A percentile compares a stretch with the other conserved stretches of the same genome.
These are phyloP conservation scores for Trichophyton schoenleinii DNA, from an alignment of 2,329 filamentous ascomycete species.

Conservation along the genomic window DNA sequence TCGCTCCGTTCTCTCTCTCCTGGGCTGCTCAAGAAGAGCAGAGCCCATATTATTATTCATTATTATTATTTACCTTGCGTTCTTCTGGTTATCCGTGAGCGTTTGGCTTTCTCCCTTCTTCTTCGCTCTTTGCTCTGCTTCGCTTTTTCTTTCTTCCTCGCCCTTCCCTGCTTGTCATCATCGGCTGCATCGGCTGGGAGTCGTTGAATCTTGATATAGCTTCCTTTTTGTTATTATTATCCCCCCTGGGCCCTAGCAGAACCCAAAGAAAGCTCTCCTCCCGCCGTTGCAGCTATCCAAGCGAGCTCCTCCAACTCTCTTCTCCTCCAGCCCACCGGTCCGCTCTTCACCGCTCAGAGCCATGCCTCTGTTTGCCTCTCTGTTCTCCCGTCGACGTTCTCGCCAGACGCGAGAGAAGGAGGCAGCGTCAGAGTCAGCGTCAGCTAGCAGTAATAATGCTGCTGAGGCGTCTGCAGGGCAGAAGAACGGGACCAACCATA, in stretches of 20 bases:
- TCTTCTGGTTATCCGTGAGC: background rate
- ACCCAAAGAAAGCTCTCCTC: background rate
- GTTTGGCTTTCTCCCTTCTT: background rate
- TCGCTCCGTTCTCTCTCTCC: background rate
- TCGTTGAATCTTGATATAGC: background rate
- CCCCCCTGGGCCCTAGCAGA: background rate
- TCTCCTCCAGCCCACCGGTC: background rate
- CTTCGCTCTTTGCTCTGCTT: background rate
- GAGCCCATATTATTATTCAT: background rate
- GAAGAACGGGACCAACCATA: background rate
- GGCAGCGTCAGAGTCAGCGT: too few relatives aligned
- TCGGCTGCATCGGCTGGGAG: background rate
- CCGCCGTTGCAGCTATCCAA: background rate
- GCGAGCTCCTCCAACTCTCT: background rate
- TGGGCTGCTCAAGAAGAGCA: background rate
- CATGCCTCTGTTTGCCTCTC: background rate
- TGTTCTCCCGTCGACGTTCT: slow-evolving; percentile 4
- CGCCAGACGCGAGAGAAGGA: background rate
- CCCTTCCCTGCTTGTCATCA: background rate
- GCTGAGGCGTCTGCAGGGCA: background rate
- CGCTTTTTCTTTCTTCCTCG: background rate
- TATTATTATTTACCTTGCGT: background rate
- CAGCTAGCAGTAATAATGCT: background rate
- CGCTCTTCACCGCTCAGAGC: background rate
- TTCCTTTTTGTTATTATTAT: background rate